Base-by-base conservation (phyloP, 139 green algal genomes). In the Chlorella vulgaris region DNA sequence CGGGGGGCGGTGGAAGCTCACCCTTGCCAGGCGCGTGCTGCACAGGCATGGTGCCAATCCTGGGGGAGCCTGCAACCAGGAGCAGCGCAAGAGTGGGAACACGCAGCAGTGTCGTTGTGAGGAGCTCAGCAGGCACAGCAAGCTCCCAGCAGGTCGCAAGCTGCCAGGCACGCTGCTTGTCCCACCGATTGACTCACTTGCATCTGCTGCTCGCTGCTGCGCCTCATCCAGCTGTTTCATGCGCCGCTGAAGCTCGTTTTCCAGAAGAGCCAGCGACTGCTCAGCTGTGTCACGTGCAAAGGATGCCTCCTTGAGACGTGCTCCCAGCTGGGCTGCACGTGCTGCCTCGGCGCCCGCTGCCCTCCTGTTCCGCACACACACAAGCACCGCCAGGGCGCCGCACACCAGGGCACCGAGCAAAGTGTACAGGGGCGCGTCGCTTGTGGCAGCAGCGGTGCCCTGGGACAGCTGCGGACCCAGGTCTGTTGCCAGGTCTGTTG, bases 201-300 rank as follows among this genome's bases (percentile, higher is more conserved):
- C 29, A 1, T 84, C 50, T 2, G 73, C 39, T 4, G 63, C 51
- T 28, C 8, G 26, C 47, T 43, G 65, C 60, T 85, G 67, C 36
- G 22, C 58, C 24, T 75, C 69, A 6, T 61, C 69, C 63, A 81
- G 50, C 74, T 85, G 81, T 36, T 81, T 63, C 51, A 81, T 75
- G 39, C 67, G 61, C 50, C 61, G 58, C 70, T 81, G 81, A 47
- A 85, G 50, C 65, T 85, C 81, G n/a, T 29, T n/a, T 63, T 85
- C 81, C 65, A 85, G 65, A 47, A 85, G 26, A 2, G 22, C 42
- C 50, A 81, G 47, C 29, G 31, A 63, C 38, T 85, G 71, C 51
- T 85, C 81, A 18, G 70, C 73, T 3, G 47, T 81, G n/a, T 85
- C 81, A 28, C 43, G 39, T 24, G 66, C 78, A 84, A 78, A 84